phyloP scores from a whole-genome alignment of 2,329 filamentous ascomycete genomes.

The Clonostachys sp. region DNA sequence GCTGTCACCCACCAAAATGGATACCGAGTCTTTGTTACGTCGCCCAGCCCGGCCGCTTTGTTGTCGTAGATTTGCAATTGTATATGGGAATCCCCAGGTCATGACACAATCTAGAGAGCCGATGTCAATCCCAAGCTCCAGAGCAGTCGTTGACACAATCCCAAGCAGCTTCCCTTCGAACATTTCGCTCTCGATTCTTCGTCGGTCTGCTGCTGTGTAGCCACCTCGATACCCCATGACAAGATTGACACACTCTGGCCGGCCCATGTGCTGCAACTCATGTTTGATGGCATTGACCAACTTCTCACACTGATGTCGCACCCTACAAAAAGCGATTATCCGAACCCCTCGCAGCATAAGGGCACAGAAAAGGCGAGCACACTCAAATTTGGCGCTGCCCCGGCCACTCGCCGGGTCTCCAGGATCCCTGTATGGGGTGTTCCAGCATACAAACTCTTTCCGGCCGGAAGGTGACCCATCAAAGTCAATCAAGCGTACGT shows the following conservation, averaged over 20 bases:
- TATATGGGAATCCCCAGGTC: conserved; percentile 92
- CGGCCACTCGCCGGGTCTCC: conserved; percentile 81
- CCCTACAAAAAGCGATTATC: conserved; percentile 87
- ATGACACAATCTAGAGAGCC: conserved; percentile 90
- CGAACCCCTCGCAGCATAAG: conserved; percentile 83
- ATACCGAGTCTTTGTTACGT: conserved; percentile 88
- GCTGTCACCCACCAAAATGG: conserved; percentile 81
- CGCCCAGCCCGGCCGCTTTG: conserved; percentile 91
- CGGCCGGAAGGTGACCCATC: conserved; percentile 86
- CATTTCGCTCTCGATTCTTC: conserved; percentile 91
- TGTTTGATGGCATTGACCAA: conserved; percentile 75
- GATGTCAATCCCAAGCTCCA: conserved; percentile 94
- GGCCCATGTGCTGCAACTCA: conserved; percentile 69
- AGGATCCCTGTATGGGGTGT: conserved; percentile 90
- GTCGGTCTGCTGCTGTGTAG: conserved; percentile 86
- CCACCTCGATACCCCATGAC: conserved; percentile 96
- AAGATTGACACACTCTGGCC: conserved; percentile 68
- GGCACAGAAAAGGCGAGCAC: conserved; percentile 87
- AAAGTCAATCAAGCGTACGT: conserved; percentile 79
- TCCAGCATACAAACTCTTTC: conserved; percentile 97
- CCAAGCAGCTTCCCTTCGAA: conserved; percentile 92
- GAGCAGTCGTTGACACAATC: conserved; percentile 87
- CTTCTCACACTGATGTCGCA: conserved; percentile 84
- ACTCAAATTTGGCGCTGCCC: conserved; percentile 76
- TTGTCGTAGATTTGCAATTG: conserved; percentile 89